Evolutionary conservation across 768 basidiomycete genomes (phyloP), one percentile per base, ranked within the genome.

Genomic region (Cyathus striatus): DNA sequence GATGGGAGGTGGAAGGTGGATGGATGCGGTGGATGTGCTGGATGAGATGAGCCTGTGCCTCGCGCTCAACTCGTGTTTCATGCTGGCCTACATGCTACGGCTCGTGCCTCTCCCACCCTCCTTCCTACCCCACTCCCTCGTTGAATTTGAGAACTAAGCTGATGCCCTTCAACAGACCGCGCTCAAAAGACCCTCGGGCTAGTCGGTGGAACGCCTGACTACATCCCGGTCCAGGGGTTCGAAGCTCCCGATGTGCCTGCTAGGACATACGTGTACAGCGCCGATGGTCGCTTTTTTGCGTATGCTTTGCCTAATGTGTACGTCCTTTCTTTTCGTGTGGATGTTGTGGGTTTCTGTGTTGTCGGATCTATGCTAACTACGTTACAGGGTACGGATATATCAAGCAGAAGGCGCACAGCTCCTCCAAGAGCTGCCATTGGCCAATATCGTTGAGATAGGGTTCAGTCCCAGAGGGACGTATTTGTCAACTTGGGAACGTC

Each of bases 381-480:
- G 45, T 42, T 20, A 4, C 56, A 92, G 86, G 57, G 79, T 91
- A 56, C 77, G 79, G 63, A 78, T 94, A 60, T 78, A 78, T 64
- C 76, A 89, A 63, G 82, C 86, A 52, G 77, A 85, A 65, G 75
- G 76, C 58, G 79, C 79, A 46, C 72, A 79, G 59, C 72, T 91
- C 44, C 70, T 93, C 46, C 79, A 79, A 51, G 86, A 91, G 57
- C 78, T 95, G 47, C 62, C 74, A 35, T 68, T 89, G 40, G 74
- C 84, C 54, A 87, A 84, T 54, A 76, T 87, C 48, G 60, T 92
- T 41, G 96, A 97, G 57, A 60, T 97, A 53, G 77, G 76, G 54
- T 96, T 99, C 65, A 98, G 95, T 5, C 94, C 96, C 7, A 79
- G 87, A 47, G 94, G 91, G 27, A 91, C 88, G 0, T 97, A 90